phyloP scores from a whole-genome alignment of 2,329 filamentous ascomycete genomes.

The Fusarium austroafricanum region DNA sequence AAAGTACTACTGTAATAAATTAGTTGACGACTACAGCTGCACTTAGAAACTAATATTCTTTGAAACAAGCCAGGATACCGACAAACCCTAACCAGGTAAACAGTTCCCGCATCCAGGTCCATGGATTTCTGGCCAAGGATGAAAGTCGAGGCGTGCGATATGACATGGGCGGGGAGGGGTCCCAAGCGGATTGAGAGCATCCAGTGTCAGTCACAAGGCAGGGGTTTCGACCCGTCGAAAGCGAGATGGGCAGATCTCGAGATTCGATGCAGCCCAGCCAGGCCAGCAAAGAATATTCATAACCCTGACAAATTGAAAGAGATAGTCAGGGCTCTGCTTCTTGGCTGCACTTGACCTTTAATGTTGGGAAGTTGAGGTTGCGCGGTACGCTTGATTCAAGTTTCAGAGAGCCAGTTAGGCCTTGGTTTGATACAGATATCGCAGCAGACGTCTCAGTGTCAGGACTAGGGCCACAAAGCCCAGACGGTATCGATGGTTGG shows the following conservation, averaged over 20 bases:
- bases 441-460: constrained; percentile 23
- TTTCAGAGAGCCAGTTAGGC: constrained; percentile 15
- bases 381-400: neutral
- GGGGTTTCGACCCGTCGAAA: constrained; percentile 32
- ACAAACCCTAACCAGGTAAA: constrained; percentile 10
- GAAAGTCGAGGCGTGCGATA: constrained; percentile 11
- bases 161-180: constrained; percentile 21
- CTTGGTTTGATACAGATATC: constrained; percentile 13
- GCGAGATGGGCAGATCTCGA: constrained; percentile 42
- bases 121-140: constrained; percentile 35
- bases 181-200: constrained; percentile 36
- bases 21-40: neutral
- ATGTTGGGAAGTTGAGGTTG: neutral
- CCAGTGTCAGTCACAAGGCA: constrained; percentile 32
- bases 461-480: constrained; percentile 5
- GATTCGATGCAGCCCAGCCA: constrained; percentile 27
- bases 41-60: neutral
- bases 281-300: constrained; percentile 6
- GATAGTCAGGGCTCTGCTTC: neutral
- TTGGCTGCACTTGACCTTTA: neutral
- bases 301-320: neutral
- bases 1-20: neutral
- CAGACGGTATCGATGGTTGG: neutral
- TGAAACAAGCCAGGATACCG: constrained; percentile 21
- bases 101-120: constrained; percentile 43